Evolutionary conservation across 2,329 filamentous ascomycete species (phyloP), one percentile per base, ranked within the genome.

Genomic region (Epichloe baconii): DNA sequence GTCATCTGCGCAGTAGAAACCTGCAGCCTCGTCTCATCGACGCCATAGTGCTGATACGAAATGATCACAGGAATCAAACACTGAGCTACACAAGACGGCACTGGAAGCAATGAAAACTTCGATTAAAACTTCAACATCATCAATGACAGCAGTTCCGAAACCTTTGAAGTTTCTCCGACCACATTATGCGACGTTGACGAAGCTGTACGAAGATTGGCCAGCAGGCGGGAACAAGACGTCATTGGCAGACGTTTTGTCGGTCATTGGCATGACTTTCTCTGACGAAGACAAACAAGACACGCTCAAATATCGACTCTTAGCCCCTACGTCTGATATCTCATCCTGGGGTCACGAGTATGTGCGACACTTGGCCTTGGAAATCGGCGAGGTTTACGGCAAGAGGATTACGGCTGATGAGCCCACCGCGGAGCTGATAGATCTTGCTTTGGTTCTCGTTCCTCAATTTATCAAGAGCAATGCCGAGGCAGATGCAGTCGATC

Each of bases 281-380:
- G 91, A 97, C 64, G 93, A 97, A 70, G 88, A 95, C 62, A 83
- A 88, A 67, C 82, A 95, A 69, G 93, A 98, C 68, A 96, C 93
- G 47, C 79, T 98, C 62, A 97, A 95, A 71, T 98, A 93, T 74
- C 83, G 93, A 58, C 78, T 98, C 48, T 78, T 96, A 54, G 85
- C 91, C 37, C 89, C 90, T 34, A 87, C 89, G 40, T 83, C 89
- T 66, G 93, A 98, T 68, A 88, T 98, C 63, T 86, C 84, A 52
- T 95, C 91, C 5, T 98, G 93, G 93, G 93, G 93, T 53, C 94
- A 98, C 67, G 93, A 98, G 76, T 98, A 98, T 68, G 89, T 94
- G 64, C 81, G 94, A 55, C 94, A 98, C 72, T 76, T 98, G 57
- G 91, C 93, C 26, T 75, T 98, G 54, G 91, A 98, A 71, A 93